Percentiles rank a stretch among this genome's conserved stretches.
phyloP scores from a whole-genome alignment of 1,284 basidiomycete species.

The Cryptococcus neoformans region DNA sequence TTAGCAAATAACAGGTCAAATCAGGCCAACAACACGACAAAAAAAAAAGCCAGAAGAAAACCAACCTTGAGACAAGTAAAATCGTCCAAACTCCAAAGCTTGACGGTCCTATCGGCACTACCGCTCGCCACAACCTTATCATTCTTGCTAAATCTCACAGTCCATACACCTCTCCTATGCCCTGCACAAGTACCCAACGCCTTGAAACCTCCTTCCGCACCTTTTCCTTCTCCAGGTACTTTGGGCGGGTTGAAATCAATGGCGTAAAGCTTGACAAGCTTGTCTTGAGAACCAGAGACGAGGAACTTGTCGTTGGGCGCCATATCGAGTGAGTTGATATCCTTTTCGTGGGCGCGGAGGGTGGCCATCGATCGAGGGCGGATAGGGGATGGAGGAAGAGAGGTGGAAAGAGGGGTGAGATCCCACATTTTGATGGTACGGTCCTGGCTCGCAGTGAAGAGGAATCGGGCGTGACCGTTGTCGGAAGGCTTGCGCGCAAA shows the following conservation, averaged over 20 bases:
- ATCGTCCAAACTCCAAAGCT: slow-evolving; percentile 90
- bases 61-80: slow-evolving; percentile 75
- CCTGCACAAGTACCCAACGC: slow-evolving; percentile 88
- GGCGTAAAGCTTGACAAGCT: slow-evolving; percentile 85
- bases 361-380: slow-evolving; percentile 81
- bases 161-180: slow-evolving; percentile 96
- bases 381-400: slow-evolving; percentile 28
- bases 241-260: slow-evolving; percentile 59
- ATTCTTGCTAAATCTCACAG: slow-evolving; percentile 76
- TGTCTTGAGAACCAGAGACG: slow-evolving; percentile 94
- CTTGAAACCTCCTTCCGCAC: slow-evolving; percentile 55
- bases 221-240: slow-evolving; percentile 15
- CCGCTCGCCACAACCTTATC: slow-evolving; percentile 88
- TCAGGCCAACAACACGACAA: neutral
- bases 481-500: slow-evolving; percentile 58
- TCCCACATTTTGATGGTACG: slow-evolving; percentile 99
- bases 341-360: slow-evolving; percentile 93
- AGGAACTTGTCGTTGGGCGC: slow-evolving; percentile 86
- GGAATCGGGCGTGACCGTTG: slow-evolving; percentile 53
- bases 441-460: slow-evolving; percentile 95
- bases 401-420: slow-evolving; percentile 53
- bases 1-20: neutral
- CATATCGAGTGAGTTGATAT: slow-evolving; percentile 95
- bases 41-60: neutral
- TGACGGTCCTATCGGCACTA: slow-evolving; percentile 91